phyloP scores from a whole-genome alignment of 2,329 filamentous ascomycete genomes.

The Diaporthe sp. region DNA sequence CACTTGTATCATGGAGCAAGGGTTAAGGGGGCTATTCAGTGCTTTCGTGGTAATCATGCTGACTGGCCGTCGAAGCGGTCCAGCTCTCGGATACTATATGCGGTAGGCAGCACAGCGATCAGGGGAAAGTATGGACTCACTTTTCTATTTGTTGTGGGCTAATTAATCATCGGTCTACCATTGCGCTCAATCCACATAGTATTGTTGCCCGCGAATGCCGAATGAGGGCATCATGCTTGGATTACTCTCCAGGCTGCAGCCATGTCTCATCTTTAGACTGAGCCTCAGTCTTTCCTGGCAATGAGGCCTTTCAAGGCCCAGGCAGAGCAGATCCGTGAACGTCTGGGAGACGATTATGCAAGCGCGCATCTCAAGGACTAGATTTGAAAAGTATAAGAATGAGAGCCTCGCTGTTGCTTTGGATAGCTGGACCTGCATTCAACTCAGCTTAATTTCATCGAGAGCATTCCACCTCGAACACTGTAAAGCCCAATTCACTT shows the following conservation, averaged over 20 bases:
- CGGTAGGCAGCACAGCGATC: conserved; percentile 24
- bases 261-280: conserved; percentile 9
- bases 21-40: not conserved
- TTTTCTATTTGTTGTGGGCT: not conserved
- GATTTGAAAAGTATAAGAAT: not conserved
- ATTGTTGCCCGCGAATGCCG: too few relatives aligned
- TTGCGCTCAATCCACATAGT: not conserved
- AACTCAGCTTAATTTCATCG: not conserved
- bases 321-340: not conserved
- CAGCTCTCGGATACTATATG: not conserved
- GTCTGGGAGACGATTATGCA: not conserved
- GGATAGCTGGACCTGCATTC: not conserved
- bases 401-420: not conserved
- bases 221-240: not conserved
- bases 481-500: not conserved
- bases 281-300: not conserved
- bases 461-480: not conserved
- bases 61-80: conserved; percentile 9
- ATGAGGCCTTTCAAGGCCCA: not conserved
- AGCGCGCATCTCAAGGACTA: not conserved
- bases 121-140: conserved; percentile 4
- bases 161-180: not conserved
- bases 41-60: not conserved
- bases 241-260: not conserved
- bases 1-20: not conserved